phyloP scores from a whole-genome alignment of 2,329 filamentous ascomycete species.

The Penicillium rolfsii region DNA sequence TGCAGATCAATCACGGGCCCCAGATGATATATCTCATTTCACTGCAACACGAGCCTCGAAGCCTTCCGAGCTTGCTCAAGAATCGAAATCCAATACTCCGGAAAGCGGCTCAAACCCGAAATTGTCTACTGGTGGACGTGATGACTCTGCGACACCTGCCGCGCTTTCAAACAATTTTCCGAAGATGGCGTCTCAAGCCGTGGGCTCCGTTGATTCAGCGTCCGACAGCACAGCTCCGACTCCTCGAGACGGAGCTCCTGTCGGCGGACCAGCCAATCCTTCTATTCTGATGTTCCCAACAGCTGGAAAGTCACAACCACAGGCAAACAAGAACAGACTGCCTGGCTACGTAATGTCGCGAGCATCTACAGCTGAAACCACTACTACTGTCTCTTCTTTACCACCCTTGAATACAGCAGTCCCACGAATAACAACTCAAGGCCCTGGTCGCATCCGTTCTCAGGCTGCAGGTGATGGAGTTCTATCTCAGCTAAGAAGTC shows the following conservation, averaged over 20 bases:
- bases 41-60: constrained; percentile 29
- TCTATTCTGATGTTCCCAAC: constrained; percentile 26
- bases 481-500: constrained; percentile 72
- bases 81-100: constrained; percentile 34
- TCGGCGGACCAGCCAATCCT: constrained; percentile 33
- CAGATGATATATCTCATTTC: constrained; percentile 36
- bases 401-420: constrained; percentile 37
- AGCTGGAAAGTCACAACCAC: constrained; percentile 40
- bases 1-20: constrained; percentile 32
- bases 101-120: constrained; percentile 37
- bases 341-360: constrained; percentile 49
- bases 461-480: constrained; percentile 34
- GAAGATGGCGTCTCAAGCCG: constrained; percentile 34
- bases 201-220: constrained; percentile 33
- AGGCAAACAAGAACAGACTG: constrained; percentile 51
- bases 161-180: constrained; percentile 36
- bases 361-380: constrained; percentile 47
- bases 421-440: constrained; percentile 24
- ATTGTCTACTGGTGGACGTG: constrained; percentile 32
- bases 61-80: constrained; percentile 32
- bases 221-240: constrained; percentile 34
- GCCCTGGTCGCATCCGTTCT: constrained; percentile 26
- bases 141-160: constrained; percentile 32
- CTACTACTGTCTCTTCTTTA: constrained; percentile 48
- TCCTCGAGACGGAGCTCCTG: constrained; percentile 34